Evolutionary conservation across 805 yeast genomes (phyloP), one percentile per base, ranked within the genome.

Genomic region (Yamadazyma laniorum): DNA sequence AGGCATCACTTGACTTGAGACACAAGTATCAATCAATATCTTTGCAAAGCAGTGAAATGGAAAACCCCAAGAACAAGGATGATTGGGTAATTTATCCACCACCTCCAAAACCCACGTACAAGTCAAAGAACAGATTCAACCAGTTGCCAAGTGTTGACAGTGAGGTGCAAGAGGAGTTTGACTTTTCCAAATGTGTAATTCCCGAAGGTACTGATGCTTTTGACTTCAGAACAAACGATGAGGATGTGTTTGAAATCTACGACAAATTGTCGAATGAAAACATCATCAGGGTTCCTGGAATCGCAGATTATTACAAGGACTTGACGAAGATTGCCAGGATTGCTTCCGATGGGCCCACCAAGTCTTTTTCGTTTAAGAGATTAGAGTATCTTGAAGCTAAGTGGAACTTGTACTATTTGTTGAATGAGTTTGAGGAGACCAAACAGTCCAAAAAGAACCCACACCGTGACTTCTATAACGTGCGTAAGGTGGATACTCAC

Each of bases 401-500:
- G 57, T 93, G 98, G 98, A 88, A 90, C 59, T 63, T 93, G 63
- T 93, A 91, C 66, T 77, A 79, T 44, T 63, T 93, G 44, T 70
- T 91, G 50, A 93, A 93, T 57, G 98, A 91, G 56, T 90, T 86
- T 58, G 93, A 88, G 55, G 99, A 93, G 60, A 84, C 83, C 14
- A 80, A 90, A 13, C 93, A 86, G 47, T 82, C 95, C 7, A 93
- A 93, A 63, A 78, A 80, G 43, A 90, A 90, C 49, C 98, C 98
- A 4, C 99, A 93, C 59, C 80, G 99, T 61, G 99, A 91, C 62
- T 93, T 91, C 57, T 91, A 91, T 66, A 91, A 91, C 55, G 96
- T 89, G 30, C 79, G 98, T 66, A 91, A 91, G 59, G 97, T 93
- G 26, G 99, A 91, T 58, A 93, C 98, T 14, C 99, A 93, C 72